Percentiles rank a stretch among this genome's conserved stretches.
Evolutionary conservation across 2,329 filamentous ascomycete species (phyloP).

Genomic region (Laburnicola sp.): DNA sequence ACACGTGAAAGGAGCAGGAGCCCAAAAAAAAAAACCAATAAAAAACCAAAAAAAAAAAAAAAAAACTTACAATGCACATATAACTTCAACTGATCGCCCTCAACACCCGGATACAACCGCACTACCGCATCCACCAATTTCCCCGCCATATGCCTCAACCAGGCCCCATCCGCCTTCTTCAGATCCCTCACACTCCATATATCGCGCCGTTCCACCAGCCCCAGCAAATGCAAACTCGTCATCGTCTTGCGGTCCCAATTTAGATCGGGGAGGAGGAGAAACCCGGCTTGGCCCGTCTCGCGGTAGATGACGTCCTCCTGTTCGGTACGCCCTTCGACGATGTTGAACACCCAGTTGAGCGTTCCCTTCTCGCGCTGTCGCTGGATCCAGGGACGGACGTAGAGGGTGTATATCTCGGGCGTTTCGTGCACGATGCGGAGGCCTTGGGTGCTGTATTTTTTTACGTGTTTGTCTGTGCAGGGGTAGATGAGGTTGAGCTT

Average conservation of each 20-base stretch:
- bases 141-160: constrained; percentile 74
- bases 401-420: constrained; percentile 71
- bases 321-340: constrained; percentile 86
- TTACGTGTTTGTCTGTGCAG: constrained; percentile 83
- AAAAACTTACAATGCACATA: constrained; percentile 83
- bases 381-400: constrained; percentile 78
- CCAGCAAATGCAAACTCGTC: constrained; percentile 78
- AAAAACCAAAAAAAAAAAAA: no score
- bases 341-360: constrained; percentile 95
- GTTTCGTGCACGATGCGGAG: constrained; percentile 85
- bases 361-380: constrained; percentile 75
- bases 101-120: constrained; percentile 71
- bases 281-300: constrained; percentile 67
- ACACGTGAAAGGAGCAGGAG: no score
- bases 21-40: no score
- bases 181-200: constrained; percentile 90
- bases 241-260: constrained; percentile 96
- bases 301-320: constrained; percentile 90
- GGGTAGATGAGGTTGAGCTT: constrained; percentile 96
- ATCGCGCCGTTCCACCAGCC: constrained; percentile 83
- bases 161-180: constrained; percentile 73
- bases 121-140: constrained; percentile 74
- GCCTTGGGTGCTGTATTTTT: constrained; percentile 85
- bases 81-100: constrained; percentile 86
- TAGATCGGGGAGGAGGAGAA: constrained; percentile 80